Evolutionary conservation across 2,329 filamentous ascomycete species (phyloP).

Genomic region (Myriosclerotinia duriaeana): DNA sequence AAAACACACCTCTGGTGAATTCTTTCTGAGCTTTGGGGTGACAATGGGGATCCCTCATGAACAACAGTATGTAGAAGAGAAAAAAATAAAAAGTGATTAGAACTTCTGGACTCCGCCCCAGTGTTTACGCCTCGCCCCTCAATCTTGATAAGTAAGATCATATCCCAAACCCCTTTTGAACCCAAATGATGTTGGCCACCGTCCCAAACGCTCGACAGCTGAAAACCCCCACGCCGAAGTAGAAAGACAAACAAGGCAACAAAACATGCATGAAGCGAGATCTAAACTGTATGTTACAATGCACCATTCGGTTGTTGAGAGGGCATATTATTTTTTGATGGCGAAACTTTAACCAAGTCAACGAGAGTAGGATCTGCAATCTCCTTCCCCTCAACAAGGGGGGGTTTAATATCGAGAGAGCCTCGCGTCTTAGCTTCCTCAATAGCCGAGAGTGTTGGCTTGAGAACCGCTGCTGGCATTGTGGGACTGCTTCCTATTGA

Average conservation of each 20-base stretch:
- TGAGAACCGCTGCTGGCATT: constrained; percentile 41
- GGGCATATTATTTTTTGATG: constrained; percentile 27
- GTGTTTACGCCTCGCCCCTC: constrained; percentile 23
- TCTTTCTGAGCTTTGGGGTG: not conserved
- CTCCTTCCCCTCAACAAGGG: constrained; percentile 43
- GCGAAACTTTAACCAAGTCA: constrained; percentile 22
- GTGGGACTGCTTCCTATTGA: constrained; percentile 39
- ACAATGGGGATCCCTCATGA: constrained; percentile 9
- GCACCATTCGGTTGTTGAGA: constrained; percentile 34
- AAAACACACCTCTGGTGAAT: not conserved
- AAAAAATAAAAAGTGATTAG: constrained; percentile 13
- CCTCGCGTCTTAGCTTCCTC: constrained; percentile 47
- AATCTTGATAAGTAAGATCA: constrained; percentile 14
- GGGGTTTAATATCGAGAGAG: constrained; percentile 37
- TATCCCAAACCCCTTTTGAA: constrained; percentile 36
- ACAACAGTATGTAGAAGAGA: constrained; percentile 6
- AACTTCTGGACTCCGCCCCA: constrained; percentile 18
- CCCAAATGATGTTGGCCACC: constrained; percentile 25
- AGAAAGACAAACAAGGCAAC: constrained; percentile 30
- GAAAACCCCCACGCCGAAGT: constrained; percentile 31
- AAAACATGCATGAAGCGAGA: constrained; percentile 30
- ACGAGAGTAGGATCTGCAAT: constrained; percentile 29
- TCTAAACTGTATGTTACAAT: constrained; percentile 44
- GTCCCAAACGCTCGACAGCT: constrained; percentile 29
- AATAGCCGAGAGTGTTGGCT: constrained; percentile 42